Evolutionary conservation across 768 basidiomycete species (phyloP).

Genomic region (Cubamyces lactineus): DNA sequence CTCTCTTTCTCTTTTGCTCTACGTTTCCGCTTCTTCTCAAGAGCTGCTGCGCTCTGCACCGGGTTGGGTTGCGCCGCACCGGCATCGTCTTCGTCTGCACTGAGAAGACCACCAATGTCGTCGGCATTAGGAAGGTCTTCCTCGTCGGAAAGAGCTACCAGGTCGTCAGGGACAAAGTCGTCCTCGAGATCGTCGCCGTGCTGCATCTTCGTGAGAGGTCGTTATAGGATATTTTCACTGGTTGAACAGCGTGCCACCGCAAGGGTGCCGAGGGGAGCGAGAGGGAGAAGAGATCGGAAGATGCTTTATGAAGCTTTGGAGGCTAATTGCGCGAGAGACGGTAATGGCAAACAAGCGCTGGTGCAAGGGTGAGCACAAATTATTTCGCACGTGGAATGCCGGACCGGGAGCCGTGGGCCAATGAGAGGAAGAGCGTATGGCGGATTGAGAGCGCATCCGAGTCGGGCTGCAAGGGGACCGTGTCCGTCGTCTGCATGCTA

Average conservation of each 20-base stretch:
- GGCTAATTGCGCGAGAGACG: conserved; percentile 6
- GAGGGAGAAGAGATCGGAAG: background rate
- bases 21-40: conserved; percentile 70
- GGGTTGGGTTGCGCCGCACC: conserved; percentile 30
- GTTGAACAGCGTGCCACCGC: conserved; percentile 11
- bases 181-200: conserved; percentile 83
- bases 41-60: conserved; percentile 26
- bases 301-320: background rate
- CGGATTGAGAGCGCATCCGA: background rate
- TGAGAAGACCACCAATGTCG: conserved; percentile 45
- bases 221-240: background rate
- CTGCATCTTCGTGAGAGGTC: conserved; percentile 34
- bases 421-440: background rate
- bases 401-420: conserved; percentile 6
- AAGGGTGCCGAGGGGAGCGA: conserved; percentile 2
- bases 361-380: background rate
- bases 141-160: conserved; percentile 64
- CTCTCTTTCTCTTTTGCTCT: conserved; percentile 75
- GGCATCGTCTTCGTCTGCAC: conserved; percentile 47
- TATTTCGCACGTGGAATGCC: conserved; percentile 6
- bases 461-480: background rate
- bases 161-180: conserved; percentile 74
- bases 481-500: conserved; percentile 1
- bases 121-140: conserved; percentile 47
- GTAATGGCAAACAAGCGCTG: conserved; percentile 7